phyloP scores from a whole-genome alignment of 306 rosid genomes.

The Dalbergia oliveri region DNA sequence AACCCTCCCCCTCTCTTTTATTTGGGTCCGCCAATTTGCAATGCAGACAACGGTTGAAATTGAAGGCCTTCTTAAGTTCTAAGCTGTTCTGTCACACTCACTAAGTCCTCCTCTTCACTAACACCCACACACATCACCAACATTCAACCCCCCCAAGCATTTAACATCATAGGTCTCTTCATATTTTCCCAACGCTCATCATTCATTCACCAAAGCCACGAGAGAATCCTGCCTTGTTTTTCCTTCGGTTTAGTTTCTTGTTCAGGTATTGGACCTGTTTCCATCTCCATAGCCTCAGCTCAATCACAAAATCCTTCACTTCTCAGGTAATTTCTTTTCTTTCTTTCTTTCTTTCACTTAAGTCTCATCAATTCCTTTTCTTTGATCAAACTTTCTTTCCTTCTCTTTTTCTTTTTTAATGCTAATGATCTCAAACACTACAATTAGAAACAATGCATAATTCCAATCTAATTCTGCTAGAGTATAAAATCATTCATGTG shows the following conservation, averaged over 20 bases:
- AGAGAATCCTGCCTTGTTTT: conserved; percentile 44
- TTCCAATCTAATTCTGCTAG: not conserved
- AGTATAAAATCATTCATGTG: no score
- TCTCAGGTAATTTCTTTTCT: conserved; percentile 3
- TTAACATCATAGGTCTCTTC: conserved; percentile 51
- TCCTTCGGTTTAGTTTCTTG: conserved; percentile 21
- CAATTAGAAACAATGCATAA: not conserved
- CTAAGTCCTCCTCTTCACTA: no score
- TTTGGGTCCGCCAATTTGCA: conserved; percentile 20
- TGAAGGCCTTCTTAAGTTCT: conserved; percentile 29
- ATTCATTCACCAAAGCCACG: conserved; percentile 52
- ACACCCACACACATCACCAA: not conserved
- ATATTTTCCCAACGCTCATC: conserved; percentile 52
- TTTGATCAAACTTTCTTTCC: not conserved
- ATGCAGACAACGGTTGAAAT: conserved; percentile 51
- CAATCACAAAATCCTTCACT: conserved; percentile 31
- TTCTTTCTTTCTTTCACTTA: not conserved
- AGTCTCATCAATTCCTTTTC: not conserved
- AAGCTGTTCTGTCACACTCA: not conserved
- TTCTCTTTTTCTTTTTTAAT: not conserved
- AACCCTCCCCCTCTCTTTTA: not conserved
- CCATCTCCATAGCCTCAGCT: conserved; percentile 32
- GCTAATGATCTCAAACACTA: not conserved
- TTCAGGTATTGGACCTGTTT: conserved; percentile 29
- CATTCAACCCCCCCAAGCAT: conserved; percentile 53